Evolutionary conservation across 768 basidiomycete species (phyloP), one percentile per base, ranked within the genome.

Genomic region (Podaxis carcinomalis): DNA sequence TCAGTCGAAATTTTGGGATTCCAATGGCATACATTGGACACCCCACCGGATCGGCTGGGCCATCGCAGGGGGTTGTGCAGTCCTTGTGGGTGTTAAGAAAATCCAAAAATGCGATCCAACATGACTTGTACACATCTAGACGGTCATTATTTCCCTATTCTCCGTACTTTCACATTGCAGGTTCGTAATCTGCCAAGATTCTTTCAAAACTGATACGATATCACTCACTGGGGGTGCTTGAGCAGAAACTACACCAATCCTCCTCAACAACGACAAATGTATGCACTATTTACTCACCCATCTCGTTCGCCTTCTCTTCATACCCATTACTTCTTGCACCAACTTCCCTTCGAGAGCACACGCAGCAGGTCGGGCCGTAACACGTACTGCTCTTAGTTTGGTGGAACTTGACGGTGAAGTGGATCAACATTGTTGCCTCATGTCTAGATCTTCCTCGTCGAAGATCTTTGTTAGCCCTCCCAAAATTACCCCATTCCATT

Each of bases 261-360:
- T 5, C 72, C 73, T 42, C 86, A 93, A 69, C 92, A 93, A 70
- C 86, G 90, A 56, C 92, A 93, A 74, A 84, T 93, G 92, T 90
- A 68, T 67, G 82, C 51, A 19, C 73, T 2, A 23, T 6, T 69
- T 63, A 13, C 53, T 51, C 46, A 44, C 50, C n/a, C 27, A 46
- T 47, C 6, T n/a, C 21, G 14, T n/a, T 55, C 11, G 23, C 59
- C 62, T 27, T 25, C 16, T 21, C n/a, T 21, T 47, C 19, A 49
- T 25, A 21, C 10, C 19, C 25, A 9, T 49, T 19, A n/a, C 42
- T 44, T 44, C 16, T n/a, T 19, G 21, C 42, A 44, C 42, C 14
- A 44, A n/a, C 42, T 44, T 19, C 16, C 42, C 42, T 21, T 44
- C 42, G 42, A 44, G n/a, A n/a, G n/a, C 40, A 40, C 14, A 5